These are phyloP conservation scores for Amanita pseudoporphyria DNA, from an alignment of 768 basidiomycete species.

Conservation along the genomic window DNA sequence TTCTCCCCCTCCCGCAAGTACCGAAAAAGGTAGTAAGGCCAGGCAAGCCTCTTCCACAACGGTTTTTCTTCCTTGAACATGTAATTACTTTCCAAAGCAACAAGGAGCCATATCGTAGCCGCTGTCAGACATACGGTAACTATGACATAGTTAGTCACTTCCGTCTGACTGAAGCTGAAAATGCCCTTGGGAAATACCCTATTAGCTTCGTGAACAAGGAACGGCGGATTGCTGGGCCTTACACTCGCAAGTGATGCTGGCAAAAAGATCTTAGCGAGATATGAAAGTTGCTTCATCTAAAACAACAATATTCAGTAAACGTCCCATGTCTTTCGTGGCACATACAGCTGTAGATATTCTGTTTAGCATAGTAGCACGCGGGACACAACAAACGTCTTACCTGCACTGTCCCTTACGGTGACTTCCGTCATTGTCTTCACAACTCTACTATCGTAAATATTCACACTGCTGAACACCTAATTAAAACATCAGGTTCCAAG, in stretches of 20 bases:
- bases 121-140: conserved; percentile 37
- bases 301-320: neutral
- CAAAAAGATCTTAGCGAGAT: conserved; percentile 38
- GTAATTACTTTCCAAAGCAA: conserved; percentile 41
- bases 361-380: too few relatives aligned
- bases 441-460: conserved; percentile 35
- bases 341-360: conserved; percentile 12
- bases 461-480: conserved; percentile 39
- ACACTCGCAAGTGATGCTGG: conserved; percentile 47
- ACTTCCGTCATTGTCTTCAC: conserved; percentile 34
- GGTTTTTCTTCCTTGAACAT: conserved; percentile 20
- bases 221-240: conserved; percentile 10
- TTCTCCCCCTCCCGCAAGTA: neutral
- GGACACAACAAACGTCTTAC: conserved; percentile 10
- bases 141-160: conserved; percentile 35
- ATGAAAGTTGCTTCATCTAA: conserved; percentile 31
- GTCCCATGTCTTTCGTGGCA: neutral
- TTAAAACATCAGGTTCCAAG: neutral
- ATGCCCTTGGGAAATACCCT: conserved; percentile 26
- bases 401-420: conserved; percentile 24
- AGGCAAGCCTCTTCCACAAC: conserved; percentile 24
- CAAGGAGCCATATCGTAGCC: conserved; percentile 42
- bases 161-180: conserved; percentile 55
- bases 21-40: conserved; percentile 22
- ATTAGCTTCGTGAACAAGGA: neutral